These are phyloP conservation scores for Rhodomyrtus tomentosa DNA, from an alignment of 345 rosid species.

Conservation along the genomic window DNA sequence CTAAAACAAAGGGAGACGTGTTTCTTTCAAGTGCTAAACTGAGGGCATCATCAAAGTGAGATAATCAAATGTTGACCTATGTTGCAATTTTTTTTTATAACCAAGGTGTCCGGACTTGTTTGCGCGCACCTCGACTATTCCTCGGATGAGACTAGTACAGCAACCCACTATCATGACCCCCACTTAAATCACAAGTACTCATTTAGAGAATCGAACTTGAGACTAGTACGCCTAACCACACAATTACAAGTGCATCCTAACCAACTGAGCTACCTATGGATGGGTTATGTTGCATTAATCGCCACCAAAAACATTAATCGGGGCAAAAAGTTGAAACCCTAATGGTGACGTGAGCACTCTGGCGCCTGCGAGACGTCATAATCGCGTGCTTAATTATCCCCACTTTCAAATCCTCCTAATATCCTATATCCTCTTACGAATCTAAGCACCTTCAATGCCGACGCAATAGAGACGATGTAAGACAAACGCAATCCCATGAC, in stretches of 20 bases:
- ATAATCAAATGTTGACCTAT: neutral
- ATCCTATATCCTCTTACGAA: neutral
- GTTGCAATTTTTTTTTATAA: too few species aligned
- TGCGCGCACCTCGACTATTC: too few species aligned
- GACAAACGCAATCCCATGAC: neutral
- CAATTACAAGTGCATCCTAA: too few species aligned
- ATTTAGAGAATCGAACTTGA: too few species aligned
- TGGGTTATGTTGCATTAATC: neutral
- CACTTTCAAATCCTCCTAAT: neutral
- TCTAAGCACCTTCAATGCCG: neutral
- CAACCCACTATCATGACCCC: too few species aligned
- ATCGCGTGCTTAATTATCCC: neutral
- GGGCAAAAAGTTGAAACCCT: neutral
- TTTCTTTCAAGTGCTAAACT: neutral
- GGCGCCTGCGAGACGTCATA: neutral
- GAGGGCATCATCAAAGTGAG: neutral
- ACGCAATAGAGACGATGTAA: neutral
- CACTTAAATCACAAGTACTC: too few species aligned
- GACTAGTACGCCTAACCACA: too few species aligned
- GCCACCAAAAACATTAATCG: neutral
- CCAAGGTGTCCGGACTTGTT: too few species aligned
- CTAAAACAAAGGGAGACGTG: neutral
- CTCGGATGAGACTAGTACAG: too few species aligned
- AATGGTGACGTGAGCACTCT: neutral
- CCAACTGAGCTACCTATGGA: too few species aligned